Evolutionary conservation across 2,329 filamentous ascomycete species (phyloP), one percentile per base, ranked within the genome.

Genomic region (Aspergillus calidoustus): DNA sequence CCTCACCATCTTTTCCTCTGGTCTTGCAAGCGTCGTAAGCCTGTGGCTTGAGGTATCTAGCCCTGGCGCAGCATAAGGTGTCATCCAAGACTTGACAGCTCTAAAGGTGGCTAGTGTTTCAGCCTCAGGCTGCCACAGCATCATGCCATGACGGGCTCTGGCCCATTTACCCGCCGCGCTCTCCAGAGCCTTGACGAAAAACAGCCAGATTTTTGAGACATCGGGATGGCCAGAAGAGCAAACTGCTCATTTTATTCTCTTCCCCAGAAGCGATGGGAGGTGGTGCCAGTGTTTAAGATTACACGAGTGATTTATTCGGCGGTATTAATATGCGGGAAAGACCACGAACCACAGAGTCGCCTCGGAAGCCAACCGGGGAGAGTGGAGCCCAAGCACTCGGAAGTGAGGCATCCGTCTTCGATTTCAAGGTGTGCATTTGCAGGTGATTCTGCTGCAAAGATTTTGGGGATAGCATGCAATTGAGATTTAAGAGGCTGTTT

Each of bases 351-450:
- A 41, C n/a, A 31, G 19, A n/a, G 4, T 22, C 34, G 28, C 48
- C 30, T 50, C 48, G 48, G 48, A 50, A 30, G 48, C 48, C 48
- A 50, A 50, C 48, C 48, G 48, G 30, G n/a, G 50, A n/a, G 49
- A 49, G 54, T 52, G 49, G 57, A 48, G 48, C 28, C 46, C 25
- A 41, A 53, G 43, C 49, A 59, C 49, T 53, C 57, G 57, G 57
- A 53, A 19, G 28, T 31, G 57, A 59, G 48, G 43, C 46, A 38
- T 54, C 57, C 57, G 57, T 53, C 30, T 31, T 53, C 28, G 41
- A 57, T 57, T 57, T 50, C 54, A 47, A 47, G 44, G 9, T 47
- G 44, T 19, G n/a, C 44, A 47, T 22, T 47, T 22, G 44, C n/a
- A 22, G 44, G 44, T 22, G 44, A 47, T 22, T 50, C n/a, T 19